phyloP scores from a whole-genome alignment of 1,284 basidiomycete genomes.

The Neolentinus lepideus region DNA sequence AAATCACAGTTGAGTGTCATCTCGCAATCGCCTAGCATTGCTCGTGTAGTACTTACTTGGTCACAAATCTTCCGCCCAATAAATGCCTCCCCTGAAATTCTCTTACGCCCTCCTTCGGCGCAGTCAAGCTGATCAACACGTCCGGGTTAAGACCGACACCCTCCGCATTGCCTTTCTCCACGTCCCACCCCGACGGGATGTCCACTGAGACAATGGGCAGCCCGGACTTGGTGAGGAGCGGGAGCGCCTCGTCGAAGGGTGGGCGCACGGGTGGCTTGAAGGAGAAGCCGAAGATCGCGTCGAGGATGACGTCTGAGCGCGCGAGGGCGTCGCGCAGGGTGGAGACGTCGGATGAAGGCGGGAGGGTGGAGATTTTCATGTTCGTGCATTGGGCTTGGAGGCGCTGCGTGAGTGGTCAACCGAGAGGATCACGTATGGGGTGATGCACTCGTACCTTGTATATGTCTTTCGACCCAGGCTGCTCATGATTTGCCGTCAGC shows the following conservation, averaged over 20 bases:
- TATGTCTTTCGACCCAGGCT: conserved; percentile 86
- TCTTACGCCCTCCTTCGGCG: conserved; percentile 85
- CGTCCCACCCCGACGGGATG: conserved; percentile 95
- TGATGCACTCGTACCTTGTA: conserved; percentile 51
- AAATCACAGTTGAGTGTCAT: neutral
- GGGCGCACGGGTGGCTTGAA: conserved; percentile 85
- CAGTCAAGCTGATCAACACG: conserved; percentile 86
- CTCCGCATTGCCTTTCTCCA: conserved; percentile 64
- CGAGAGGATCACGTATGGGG: neutral
- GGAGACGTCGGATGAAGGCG: conserved; percentile 39
- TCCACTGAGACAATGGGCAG: conserved; percentile 88
- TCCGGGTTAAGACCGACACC: conserved; percentile 61
- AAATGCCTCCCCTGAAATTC: conserved; percentile 82
- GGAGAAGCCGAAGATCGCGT: conserved; percentile 97
- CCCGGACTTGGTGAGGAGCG: conserved; percentile 54
- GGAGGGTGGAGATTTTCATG: conserved; percentile 70
- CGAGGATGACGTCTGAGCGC: conserved; percentile 80
- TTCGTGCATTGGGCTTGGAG: conserved; percentile 85
- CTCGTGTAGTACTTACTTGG: conserved; percentile 51
- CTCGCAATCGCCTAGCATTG: neutral
- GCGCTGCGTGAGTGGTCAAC: conserved; percentile 34
- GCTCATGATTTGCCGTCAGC: neutral
- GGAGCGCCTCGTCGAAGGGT: conserved; percentile 79
- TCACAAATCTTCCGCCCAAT: conserved; percentile 88
- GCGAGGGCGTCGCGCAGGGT: conserved; percentile 47